Evolutionary conservation across 2,329 filamentous ascomycete species (phyloP), one percentile per base, ranked within the genome.

Genomic region (Penicillium frequentans): DNA sequence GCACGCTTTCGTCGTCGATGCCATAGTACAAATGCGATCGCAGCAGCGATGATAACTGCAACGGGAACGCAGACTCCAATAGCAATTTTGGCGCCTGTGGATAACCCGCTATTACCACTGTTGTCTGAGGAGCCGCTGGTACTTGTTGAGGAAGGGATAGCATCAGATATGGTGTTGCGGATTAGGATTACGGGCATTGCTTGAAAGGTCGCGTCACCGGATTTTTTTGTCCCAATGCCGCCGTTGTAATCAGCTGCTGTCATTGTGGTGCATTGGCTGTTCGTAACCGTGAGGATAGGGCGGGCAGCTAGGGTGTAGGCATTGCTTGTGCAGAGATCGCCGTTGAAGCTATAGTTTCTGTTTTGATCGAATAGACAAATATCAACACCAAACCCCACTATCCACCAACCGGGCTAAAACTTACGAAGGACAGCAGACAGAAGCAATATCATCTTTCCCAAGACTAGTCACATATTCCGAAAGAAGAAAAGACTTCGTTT

Each of bases 11-110:
- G 27, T 27, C 55, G 37, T 19, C 54, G 54, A 31, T 59, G 52
- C 54, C 56, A 61, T 45, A 54, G 49, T 11, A 60, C 61, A 58
- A 66, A 68, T 14, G 59, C 24, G 7, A 66, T 26, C 2, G 23
- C 61, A n/a, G 62, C 52, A 10, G 52, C 26, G 14, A 59, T 45
- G 26, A 69, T 47, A 19, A 61, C 57, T 3, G 46, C 58, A 46
- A 66, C 49, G 3, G 59, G 65, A 21, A 61, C 48, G 26, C 64
- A 67, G 16, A 70, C 55, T 1, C 64, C 68, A 29, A 70, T 68
- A 4, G 65, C 69, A 29, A 61, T 65, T 48, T 70, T 70, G 0
- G 66, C 66, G 3, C 68, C 69, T 10, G 62, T 68, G 1, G 69
- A 66, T 9, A 71, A 45, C 8, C 65, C 61, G 13, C 23, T 24